These are phyloP conservation scores for Hygrophila difformis DNA, from an alignment of 257 asterid species.

Conservation along the genomic window DNA sequence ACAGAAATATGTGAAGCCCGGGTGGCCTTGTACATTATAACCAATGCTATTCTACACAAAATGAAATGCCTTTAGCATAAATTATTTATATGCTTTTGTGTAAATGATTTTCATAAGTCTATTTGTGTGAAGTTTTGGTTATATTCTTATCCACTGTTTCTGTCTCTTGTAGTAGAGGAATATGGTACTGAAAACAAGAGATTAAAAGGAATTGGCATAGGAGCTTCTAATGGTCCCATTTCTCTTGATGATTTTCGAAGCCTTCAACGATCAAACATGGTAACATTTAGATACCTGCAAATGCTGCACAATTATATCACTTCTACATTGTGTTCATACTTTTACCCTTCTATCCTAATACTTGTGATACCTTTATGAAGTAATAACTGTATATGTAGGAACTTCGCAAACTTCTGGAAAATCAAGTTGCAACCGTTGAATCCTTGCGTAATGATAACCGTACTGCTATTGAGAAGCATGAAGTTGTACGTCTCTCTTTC, in stretches of 20 bases:
- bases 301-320: slow-evolving; percentile 6
- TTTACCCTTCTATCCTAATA: background rate
- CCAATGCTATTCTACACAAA: too few species aligned
- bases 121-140: too few species aligned
- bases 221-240: slow-evolving; percentile 84
- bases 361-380: slow-evolving; percentile 5
- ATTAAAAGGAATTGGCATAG: slow-evolving; percentile 90
- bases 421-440: slow-evolving; percentile 59
- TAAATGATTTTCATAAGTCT: too few species aligned
- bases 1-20: too few species aligned
- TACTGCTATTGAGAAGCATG: slow-evolving; percentile 56
- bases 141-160: too few species aligned
- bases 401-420: slow-evolving; percentile 82
- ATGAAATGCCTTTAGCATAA: too few species aligned
- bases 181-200: slow-evolving; percentile 64
- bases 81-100: too few species aligned
- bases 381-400: slow-evolving; percentile 41
- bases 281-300: slow-evolving; percentile 25
- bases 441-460: slow-evolving; percentile 58
- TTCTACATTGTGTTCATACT: too few species aligned
- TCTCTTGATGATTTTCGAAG: slow-evolving; percentile 94
- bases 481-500: slow-evolving; percentile 43
- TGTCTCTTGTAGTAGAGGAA: slow-evolving; percentile 40
- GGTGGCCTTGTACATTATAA: too few species aligned
- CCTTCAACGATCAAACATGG: slow-evolving; percentile 89